Evolutionary conservation across 2,329 filamentous ascomycete genomes (phyloP).

Genomic region (Ophiobolus disseminans): DNA sequence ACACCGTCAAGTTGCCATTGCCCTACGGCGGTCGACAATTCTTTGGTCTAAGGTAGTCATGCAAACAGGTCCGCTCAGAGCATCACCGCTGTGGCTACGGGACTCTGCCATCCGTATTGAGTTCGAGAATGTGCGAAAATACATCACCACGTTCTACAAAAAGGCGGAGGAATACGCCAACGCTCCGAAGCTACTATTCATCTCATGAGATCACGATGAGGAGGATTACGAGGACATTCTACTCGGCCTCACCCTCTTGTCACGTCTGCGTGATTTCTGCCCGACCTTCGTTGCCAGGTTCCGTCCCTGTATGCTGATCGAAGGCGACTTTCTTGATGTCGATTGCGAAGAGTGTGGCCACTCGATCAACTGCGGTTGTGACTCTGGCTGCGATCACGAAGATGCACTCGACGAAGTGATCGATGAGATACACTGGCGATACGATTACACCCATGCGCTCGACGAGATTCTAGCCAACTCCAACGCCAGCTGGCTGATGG

Average conservation of each 20-base stretch:
- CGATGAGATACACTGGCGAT: neutral
- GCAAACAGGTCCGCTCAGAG: too few species aligned
- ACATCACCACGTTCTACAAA: slow-evolving; percentile 4
- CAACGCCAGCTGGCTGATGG: slow-evolving; percentile 10
- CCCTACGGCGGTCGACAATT: neutral
- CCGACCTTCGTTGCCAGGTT: slow-evolving; percentile 5
- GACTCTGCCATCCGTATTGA: slow-evolving; percentile 1
- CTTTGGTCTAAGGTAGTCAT: too few species aligned
- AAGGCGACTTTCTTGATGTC: neutral
- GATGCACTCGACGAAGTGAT: neutral
- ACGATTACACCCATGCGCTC: slow-evolving; percentile 5
- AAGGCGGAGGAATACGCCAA: slow-evolving; percentile 1
- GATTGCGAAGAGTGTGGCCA: neutral
- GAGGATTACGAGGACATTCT: neutral
- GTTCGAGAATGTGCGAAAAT: slow-evolving; percentile 3
- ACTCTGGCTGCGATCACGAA: neutral
- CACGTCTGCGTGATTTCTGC: slow-evolving; percentile 6
- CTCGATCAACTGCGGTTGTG: neutral
- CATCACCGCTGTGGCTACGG: slow-evolving; percentile 12
- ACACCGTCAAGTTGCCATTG: neutral
- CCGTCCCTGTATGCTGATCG: neutral
- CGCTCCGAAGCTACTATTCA: slow-evolving; percentile 7
- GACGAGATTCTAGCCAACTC: slow-evolving; percentile 11
- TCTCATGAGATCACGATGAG: slow-evolving; percentile 7
- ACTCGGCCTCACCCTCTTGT: slow-evolving; percentile 1